Conservation (phyloP, 2,329 filamentous ascomycete species). For the Emergomyces orientalis region DNA sequence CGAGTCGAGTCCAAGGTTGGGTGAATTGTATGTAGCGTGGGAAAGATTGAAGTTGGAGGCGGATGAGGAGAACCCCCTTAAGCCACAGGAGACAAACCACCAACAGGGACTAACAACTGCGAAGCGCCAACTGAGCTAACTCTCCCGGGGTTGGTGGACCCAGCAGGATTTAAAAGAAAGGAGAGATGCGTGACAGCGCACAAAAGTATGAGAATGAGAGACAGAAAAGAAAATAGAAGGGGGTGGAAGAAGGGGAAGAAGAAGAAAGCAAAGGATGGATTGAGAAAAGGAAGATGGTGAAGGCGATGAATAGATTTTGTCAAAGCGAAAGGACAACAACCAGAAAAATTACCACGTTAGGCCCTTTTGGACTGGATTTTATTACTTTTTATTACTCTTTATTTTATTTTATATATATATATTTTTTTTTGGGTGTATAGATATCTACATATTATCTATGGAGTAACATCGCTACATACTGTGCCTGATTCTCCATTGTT, state of each 20-base stretch:
- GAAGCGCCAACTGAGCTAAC: neutral
- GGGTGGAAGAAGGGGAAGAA: neutral
- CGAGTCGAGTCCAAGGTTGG: neutral
- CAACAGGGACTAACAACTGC: neutral
- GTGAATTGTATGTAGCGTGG: no score
- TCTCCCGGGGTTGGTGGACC: neutral
- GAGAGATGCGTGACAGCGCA: neutral
- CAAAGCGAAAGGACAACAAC: neutral
- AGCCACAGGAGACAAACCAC: neutral
- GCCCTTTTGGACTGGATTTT: neutral
- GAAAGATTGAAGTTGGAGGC: neutral
- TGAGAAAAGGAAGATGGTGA: neutral
- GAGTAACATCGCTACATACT: no score
- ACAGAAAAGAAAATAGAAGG: neutral
- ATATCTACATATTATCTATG: no score
- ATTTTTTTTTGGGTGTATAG: no score
- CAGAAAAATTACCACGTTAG: constrained; percentile 1
- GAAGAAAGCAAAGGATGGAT: neutral
- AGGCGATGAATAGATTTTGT: neutral
- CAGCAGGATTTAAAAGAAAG: neutral
- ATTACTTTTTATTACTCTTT: neutral
- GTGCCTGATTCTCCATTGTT: no score
- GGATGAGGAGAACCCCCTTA: neutral
- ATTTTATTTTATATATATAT: neutral
- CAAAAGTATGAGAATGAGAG: no score